phyloP scores from a whole-genome alignment of 768 basidiomycete genomes.

The Lanmaoa rubissima region DNA sequence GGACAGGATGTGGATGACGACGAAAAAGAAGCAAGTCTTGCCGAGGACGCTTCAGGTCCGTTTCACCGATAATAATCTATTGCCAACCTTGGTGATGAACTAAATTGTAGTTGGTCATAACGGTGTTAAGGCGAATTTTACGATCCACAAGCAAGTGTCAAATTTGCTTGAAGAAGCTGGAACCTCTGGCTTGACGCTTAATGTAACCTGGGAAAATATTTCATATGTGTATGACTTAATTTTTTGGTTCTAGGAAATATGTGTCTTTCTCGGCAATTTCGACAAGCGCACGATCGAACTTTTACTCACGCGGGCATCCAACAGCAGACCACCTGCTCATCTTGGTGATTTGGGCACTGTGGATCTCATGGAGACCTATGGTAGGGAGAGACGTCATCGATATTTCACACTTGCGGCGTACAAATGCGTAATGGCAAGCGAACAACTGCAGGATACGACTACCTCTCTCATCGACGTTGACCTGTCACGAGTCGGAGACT shows the following conservation, averaged over 20 bases:
- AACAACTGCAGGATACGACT: slow-evolving; percentile 57
- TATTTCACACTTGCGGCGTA: slow-evolving; percentile 79
- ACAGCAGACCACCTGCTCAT: slow-evolving; percentile 62
- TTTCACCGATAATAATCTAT: neutral
- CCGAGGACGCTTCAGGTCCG: slow-evolving; percentile 35
- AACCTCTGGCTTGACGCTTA: slow-evolving; percentile 66
- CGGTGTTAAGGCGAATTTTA: slow-evolving; percentile 55
- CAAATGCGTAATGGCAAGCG: slow-evolving; percentile 55
- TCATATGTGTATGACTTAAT: slow-evolving; percentile 5
- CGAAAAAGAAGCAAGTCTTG: slow-evolving; percentile 32
- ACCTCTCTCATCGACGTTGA: slow-evolving; percentile 47
- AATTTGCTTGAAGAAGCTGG: slow-evolving; percentile 69
- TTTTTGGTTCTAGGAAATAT: slow-evolving; percentile 52
- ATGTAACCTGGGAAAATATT: slow-evolving; percentile 40
- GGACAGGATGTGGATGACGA: slow-evolving; percentile 41
- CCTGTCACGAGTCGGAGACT: slow-evolving; percentile 52
- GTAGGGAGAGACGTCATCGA: slow-evolving; percentile 83
- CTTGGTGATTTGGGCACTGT: slow-evolving; percentile 69
- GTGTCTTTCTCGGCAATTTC: slow-evolving; percentile 59
- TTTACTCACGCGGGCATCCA: slow-evolving; percentile 68
- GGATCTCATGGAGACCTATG: slow-evolving; percentile 75
- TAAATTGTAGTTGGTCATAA: slow-evolving; percentile 32
- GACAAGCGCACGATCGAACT: slow-evolving; percentile 83
- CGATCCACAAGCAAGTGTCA: slow-evolving; percentile 80
- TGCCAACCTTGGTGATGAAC: neutral